Percentiles rank a stretch among this genome's conserved stretches.
These are phyloP conservation scores for Vachellia pachyceras DNA, from an alignment of 306 rosid species.

Conservation along the genomic window DNA sequence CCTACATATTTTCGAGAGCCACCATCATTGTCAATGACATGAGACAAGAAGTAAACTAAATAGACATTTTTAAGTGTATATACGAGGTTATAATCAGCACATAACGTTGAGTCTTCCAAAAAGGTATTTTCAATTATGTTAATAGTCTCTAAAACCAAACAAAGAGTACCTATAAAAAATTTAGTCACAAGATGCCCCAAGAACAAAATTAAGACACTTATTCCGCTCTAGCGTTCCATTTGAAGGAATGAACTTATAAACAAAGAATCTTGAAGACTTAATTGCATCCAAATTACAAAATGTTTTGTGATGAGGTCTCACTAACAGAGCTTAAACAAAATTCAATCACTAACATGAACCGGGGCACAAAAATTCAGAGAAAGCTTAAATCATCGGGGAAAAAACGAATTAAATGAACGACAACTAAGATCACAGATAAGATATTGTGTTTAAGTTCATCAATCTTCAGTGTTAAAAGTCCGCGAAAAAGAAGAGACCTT, in stretches of 20 bases:
- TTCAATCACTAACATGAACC: slow-evolving; percentile 18
- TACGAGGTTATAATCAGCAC: not conserved
- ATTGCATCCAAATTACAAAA: not conserved
- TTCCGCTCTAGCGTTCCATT: not conserved
- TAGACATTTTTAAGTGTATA: not conserved
- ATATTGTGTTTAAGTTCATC: slow-evolving; percentile 6
- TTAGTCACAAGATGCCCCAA: not conserved
- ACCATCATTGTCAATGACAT: slow-evolving; percentile 1
- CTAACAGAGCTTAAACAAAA: not conserved
- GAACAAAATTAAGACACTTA: not conserved
- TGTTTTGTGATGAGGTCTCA: not conserved
- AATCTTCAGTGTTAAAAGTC: slow-evolving; percentile 6
- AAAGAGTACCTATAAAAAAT: not conserved
- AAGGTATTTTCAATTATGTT: no score
- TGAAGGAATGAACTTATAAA: not conserved
- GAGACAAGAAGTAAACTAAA: slow-evolving; percentile 39
- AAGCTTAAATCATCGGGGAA: not conserved
- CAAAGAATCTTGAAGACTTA: not conserved
- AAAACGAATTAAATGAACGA: not conserved
- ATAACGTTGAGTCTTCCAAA: not conserved
- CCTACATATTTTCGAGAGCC: slow-evolving; percentile 51
- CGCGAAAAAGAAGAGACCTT: slow-evolving; percentile 58
- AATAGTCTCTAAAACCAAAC: not conserved
- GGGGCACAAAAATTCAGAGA: slow-evolving; percentile 5
- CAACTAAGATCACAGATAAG: not conserved